Evolutionary conservation across 2,329 filamentous ascomycete species (phyloP).

Genomic region (Talaromyces sp.): DNA sequence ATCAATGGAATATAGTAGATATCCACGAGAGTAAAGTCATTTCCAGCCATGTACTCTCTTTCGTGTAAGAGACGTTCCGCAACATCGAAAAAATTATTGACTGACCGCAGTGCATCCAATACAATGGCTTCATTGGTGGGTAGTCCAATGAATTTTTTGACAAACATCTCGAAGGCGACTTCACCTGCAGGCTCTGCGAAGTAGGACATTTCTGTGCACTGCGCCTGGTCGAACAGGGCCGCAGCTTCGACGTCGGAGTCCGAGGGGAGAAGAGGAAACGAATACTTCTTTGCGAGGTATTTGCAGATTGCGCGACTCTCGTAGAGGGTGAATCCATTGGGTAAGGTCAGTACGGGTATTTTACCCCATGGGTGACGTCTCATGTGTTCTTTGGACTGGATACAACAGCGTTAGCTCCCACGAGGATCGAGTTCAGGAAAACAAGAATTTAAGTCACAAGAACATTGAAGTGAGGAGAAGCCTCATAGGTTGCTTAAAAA

Average conservation of each 20-base stretch:
- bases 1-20: constrained; percentile 19
- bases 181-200: constrained; percentile 15
- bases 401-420: neutral
- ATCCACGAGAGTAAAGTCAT: constrained; percentile 17
- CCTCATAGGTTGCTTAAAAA: neutral
- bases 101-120: constrained; percentile 10
- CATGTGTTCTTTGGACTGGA: constrained; percentile 12
- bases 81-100: constrained; percentile 17
- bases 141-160: constrained; percentile 14
- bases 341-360: neutral
- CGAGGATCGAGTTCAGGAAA: neutral
- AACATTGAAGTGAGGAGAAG: neutral
- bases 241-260: constrained; percentile 12
- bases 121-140: constrained; percentile 8
- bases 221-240: constrained; percentile 18
- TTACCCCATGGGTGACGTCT: constrained; percentile 19
- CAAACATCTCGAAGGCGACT: constrained; percentile 16
- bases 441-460: neutral
- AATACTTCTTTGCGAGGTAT: constrained; percentile 16
- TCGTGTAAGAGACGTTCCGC: constrained; percentile 10
- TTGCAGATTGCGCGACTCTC: constrained; percentile 20
- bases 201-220: constrained; percentile 12
- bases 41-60: constrained; percentile 15
- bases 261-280: neutral
- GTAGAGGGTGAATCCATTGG: constrained; percentile 14